Evolutionary conservation across 2,329 filamentous ascomycete species (phyloP), one percentile per base, ranked within the genome.

Genomic region (Alternaria sp.): DNA sequence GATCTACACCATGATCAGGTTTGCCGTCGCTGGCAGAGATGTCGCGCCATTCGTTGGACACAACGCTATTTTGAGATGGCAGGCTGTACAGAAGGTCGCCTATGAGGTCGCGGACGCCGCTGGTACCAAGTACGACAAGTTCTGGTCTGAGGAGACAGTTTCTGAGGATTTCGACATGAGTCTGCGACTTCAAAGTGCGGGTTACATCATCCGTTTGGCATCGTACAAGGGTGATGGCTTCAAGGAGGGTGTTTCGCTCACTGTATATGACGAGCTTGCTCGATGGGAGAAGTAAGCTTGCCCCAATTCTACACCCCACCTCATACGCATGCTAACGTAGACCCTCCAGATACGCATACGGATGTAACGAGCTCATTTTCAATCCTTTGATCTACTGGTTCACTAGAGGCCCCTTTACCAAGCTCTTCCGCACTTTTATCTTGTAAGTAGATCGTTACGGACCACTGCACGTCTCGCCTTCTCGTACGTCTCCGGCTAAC

Each of bases 101-200:
- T 76, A 72, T 51, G 41, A 82, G 3, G 41, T 21, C 26, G 44
- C 40, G 8, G 55, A 54, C 13, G 86, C 72, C 54, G 48, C 58
- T 3, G 48, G 52, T 2, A 62, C 85, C 34, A 80, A 87, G 51
- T 84, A 83, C 10, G 83, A 86, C 63, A 84, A 88, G 66, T 91
- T 86, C 78, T 92, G 90, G 90, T 91, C 89, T 7, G 90, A 92
- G 72, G 83, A 82, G 4, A 88, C 90, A 67, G 90, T 93, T 0
- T 92, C 89, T 0, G 90, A 93, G 61, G 90, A 93, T 68, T 92
- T 92, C 54, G 90, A 92, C 61, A 90, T 92, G 78, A 85, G 88
- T 10, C 82, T 93, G 1, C 87, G 90, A 34, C 82, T 92, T 4
- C 90, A 93, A 74, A 86, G 85, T 62, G 80, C 80, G 17, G 89